These are phyloP conservation scores for Calonectria pteridis DNA, from an alignment of 2,329 filamentous ascomycete genomes.

Conservation along the genomic window DNA sequence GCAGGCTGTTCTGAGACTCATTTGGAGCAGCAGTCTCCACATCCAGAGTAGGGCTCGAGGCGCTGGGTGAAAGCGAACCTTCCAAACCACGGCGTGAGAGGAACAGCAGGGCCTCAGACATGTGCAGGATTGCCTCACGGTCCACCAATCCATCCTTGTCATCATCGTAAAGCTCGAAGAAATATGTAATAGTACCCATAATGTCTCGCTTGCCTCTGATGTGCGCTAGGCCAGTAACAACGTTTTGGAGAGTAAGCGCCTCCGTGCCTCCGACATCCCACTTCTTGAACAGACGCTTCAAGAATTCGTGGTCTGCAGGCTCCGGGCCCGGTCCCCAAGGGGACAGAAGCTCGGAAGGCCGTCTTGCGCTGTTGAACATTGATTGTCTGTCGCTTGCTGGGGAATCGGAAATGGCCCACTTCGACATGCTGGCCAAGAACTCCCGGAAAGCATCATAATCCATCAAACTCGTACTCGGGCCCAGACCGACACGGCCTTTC, in stretches of 20 bases:
- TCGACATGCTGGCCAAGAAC: conserved; percentile 89
- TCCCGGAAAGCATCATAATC: conserved; percentile 97
- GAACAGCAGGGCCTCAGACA: conserved; percentile 94
- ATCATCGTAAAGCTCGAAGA: conserved; percentile 97
- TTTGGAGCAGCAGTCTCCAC: conserved; percentile 47
- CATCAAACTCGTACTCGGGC: conserved; percentile 92
- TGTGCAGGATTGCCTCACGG: conserved; percentile 92
- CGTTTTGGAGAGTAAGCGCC: conserved; percentile 88
- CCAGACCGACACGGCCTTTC: conserved; percentile 87
- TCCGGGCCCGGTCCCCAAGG: conserved; percentile 70
- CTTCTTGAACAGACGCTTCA: conserved; percentile 85
- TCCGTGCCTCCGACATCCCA: conserved; percentile 87
- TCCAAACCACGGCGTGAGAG: conserved; percentile 90
- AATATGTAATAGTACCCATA: conserved; percentile 97
- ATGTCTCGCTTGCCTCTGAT: conserved; percentile 96
- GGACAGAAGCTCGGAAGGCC: conserved; percentile 57
- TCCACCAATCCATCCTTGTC: conserved; percentile 92
- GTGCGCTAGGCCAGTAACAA: conserved; percentile 89
- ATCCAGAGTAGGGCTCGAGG: conserved; percentile 67
- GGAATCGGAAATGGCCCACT: conserved; percentile 93
- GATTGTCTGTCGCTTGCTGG: conserved; percentile 73
- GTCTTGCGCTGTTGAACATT: conserved; percentile 70
- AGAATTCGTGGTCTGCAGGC: conserved; percentile 94
- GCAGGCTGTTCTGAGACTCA: conserved; percentile 55
- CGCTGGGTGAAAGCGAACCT: conserved; percentile 76